A percentile compares a stretch with the other conserved stretches of the same genome.
phyloP scores from a whole-genome alignment of 805 yeast genomes.

The Blastobotrys mokoenaii region DNA sequence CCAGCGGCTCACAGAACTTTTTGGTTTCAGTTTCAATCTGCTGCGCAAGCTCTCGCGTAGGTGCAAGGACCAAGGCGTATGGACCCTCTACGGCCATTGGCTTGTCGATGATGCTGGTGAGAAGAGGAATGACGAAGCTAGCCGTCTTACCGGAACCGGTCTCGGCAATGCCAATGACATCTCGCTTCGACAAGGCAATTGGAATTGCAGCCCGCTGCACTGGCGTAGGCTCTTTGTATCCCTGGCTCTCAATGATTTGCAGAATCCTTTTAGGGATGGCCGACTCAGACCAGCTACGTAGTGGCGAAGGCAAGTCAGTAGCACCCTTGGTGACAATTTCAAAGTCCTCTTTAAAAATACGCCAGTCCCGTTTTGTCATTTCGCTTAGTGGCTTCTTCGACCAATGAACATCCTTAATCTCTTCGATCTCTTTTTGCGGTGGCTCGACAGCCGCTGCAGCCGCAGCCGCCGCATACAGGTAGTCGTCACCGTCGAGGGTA shows the following conservation, averaged over 20 bases:
- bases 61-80: constrained; percentile 69
- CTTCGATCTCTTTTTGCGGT: constrained; percentile 7
- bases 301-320: constrained; percentile 39
- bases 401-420: constrained; percentile 40
- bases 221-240: constrained; percentile 70
- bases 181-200: constrained; percentile 46
- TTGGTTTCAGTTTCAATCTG: constrained; percentile 68
- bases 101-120: constrained; percentile 43
- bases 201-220: constrained; percentile 89
- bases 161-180: constrained; percentile 84
- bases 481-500: constrained; percentile 41
- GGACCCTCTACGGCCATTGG: constrained; percentile 56
- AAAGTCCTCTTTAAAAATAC: constrained; percentile 73
- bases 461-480: constrained; percentile 26
- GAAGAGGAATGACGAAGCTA: constrained; percentile 68
- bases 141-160: constrained; percentile 96
- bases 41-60: constrained; percentile 88
- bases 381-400: constrained; percentile 47
- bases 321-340: constrained; percentile 50
- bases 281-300: constrained; percentile 69
- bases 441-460: not conserved
- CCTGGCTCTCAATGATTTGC: constrained; percentile 24
- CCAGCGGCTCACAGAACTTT: constrained; percentile 36
- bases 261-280: constrained; percentile 37
- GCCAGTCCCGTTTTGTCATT: constrained; percentile 86